Base-by-base conservation (phyloP, 1,139 yeast genomes). In the Geotrichum klebahnii region DNA sequence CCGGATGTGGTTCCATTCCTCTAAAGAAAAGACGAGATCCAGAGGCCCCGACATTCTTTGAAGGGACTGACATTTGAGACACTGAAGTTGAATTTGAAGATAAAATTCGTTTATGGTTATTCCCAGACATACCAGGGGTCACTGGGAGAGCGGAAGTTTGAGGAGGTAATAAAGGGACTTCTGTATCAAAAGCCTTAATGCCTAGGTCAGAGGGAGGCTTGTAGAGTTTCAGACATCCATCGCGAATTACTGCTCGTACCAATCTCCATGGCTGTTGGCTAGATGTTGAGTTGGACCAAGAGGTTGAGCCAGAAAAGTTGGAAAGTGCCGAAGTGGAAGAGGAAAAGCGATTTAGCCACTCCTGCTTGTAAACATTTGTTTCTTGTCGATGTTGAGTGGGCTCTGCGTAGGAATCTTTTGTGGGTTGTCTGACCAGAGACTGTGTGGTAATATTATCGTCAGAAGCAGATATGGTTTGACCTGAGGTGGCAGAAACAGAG, bases 1-100 rank as follows among this genome's bases (percentile, higher is more conserved):
- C 81, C 1, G 96, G 96, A 63, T 88, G 96, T 2, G 83, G 82
- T 52, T 74, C 64, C 28, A 51, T 51, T 20, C 63, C 63, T 42
- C 42, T 41, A 31, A 28, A 49, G 24, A 46, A 48, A 14, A 52
- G 37, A 10, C 46, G 50, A 19, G 46, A 46, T 22, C 49, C 51
- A 3, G 53, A 35, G 1, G 56, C 32, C 2, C 51, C 47, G 24
- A 38, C 36, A 32, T 32, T 45, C 19, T 50, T 54, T 20, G 52
- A 24, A 5, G 53, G 38, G 17, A 33, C 16, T 2, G 46, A 16
- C 29, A 39, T 37, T 14, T 29, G 51, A 6, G 42, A 35, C 41
- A 44, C 44, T 28, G 48, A 44, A 5, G 55, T 43, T 17, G 55
- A 42, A 23, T 41, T 36, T 5, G 55, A 35, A n/a, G 56, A 50